These are phyloP conservation scores for Candida sp. DNA, from an alignment of 1,139 yeast genomes.

Conservation along the genomic window DNA sequence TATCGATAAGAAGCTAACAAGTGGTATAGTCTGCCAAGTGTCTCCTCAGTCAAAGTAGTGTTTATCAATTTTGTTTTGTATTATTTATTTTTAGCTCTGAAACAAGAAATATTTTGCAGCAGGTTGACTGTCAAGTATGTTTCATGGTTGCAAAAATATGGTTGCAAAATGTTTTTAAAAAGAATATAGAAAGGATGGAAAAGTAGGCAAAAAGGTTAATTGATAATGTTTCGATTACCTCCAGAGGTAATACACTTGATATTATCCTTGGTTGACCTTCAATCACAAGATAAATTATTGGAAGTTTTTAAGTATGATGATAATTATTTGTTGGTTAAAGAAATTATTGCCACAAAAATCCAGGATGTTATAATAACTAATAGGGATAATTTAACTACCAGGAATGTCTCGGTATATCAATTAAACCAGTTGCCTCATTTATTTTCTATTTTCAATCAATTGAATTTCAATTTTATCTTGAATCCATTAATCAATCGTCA, in stretches of 20 bases:
- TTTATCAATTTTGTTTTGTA: too few relatives aligned
- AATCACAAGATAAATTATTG: neutral
- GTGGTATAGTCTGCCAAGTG: too few relatives aligned
- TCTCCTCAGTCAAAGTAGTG: too few relatives aligned
- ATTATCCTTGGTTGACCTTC: neutral
- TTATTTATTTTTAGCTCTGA: too few relatives aligned
- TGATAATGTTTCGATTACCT: neutral
- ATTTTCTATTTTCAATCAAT: neutral
- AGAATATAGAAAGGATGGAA: neutral
- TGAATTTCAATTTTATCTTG: neutral
- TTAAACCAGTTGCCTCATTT: neutral
- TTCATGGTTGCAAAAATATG: neutral
- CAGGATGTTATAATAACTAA: neutral
- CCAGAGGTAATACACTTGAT: neutral
- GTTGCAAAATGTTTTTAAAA: neutral
- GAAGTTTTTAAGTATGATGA: neutral
- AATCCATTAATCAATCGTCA: neutral
- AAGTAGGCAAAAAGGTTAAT: neutral
- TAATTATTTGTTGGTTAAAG: too few relatives aligned
- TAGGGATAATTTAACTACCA: neutral
- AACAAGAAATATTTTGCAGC: too few relatives aligned
- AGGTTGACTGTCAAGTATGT: too few relatives aligned
- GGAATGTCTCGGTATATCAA: neutral
- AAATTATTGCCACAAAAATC: neutral
- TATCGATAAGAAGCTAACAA: too few relatives aligned